Conservation (phyloP, 2,329 filamentous ascomycete genomes). For the Beauveria varroae region DNA sequence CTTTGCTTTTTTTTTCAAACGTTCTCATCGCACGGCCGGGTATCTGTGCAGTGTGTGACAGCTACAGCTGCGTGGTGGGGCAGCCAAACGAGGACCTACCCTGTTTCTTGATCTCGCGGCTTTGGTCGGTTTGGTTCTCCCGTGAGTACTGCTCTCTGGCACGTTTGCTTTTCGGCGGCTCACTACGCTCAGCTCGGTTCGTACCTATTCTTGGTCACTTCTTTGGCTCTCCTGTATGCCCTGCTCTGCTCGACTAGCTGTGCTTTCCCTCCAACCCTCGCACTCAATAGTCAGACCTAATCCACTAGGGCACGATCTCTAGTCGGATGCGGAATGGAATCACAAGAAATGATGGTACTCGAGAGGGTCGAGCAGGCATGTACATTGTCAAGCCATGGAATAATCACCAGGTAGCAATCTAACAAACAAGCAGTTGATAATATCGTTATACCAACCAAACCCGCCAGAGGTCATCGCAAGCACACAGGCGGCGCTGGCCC, state of each 20-base stretch:
- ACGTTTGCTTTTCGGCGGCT: background rate
- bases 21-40: background rate
- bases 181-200: background rate
- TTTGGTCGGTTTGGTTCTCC: background rate
- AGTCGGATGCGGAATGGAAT: background rate
- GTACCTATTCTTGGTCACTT: too few relatives aligned
- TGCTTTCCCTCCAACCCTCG: background rate
- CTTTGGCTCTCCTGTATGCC: background rate
- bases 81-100: background rate
- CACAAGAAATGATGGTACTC: background rate
- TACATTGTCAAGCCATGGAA: background rate
- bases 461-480: conserved; percentile 38
- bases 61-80: background rate
- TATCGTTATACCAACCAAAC: conserved; percentile 47
- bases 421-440: conserved; percentile 32
- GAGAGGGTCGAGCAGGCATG: conserved; percentile 11
- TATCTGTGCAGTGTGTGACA: too few relatives aligned
- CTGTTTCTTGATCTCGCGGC: background rate
- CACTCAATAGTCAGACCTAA: too few relatives aligned
- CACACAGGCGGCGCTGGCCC: conserved; percentile 67
- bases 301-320: too few relatives aligned
- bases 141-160: background rate
- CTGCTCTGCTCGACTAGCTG: background rate
- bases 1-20: background rate
- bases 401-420: background rate